These are phyloP conservation scores for Crithidia fasciculata DNA, from an alignment of 208 protist species.

Conservation along the genomic window DNA sequence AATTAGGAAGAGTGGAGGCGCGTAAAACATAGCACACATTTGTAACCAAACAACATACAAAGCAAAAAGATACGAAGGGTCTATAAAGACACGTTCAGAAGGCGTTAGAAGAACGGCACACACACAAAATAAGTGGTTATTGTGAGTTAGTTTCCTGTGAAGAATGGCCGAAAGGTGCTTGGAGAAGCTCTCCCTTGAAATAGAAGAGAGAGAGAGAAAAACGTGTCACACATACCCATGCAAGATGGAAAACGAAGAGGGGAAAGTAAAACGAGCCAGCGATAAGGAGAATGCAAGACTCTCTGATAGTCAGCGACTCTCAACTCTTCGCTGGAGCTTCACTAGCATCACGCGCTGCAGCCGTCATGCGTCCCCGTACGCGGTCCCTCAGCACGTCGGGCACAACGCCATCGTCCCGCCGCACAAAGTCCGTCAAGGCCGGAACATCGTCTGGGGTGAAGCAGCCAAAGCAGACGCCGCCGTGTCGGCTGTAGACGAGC, in stretches of 20 bases:
- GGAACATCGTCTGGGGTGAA: constrained; percentile 25
- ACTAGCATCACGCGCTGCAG: background rate
- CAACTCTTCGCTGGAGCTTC: background rate
- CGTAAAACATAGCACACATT: no score
- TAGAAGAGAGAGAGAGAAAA: no score
- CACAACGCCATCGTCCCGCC: constrained; percentile 12
- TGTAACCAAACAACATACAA: no score
- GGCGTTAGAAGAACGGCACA: no score
- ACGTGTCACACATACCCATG: no score
- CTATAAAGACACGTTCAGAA: no score
- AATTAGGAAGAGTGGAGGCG: no score
- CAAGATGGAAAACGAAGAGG: background rate
- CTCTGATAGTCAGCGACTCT: background rate
- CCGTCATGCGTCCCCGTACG: constrained; percentile 11
- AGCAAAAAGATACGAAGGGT: no score
- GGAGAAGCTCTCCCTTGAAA: no score
- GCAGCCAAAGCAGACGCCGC: constrained; percentile 24
- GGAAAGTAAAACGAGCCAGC: background rate
- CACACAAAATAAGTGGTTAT: no score
- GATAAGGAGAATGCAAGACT: background rate
- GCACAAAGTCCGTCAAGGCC: constrained; percentile 6
- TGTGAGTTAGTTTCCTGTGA: no score
- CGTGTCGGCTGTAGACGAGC: constrained; percentile 34
- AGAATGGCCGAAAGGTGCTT: no score
- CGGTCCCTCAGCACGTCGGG: constrained; percentile 2